phyloP scores from a whole-genome alignment of 2,329 filamentous ascomycete species.

The Colletotrichum sp. region DNA sequence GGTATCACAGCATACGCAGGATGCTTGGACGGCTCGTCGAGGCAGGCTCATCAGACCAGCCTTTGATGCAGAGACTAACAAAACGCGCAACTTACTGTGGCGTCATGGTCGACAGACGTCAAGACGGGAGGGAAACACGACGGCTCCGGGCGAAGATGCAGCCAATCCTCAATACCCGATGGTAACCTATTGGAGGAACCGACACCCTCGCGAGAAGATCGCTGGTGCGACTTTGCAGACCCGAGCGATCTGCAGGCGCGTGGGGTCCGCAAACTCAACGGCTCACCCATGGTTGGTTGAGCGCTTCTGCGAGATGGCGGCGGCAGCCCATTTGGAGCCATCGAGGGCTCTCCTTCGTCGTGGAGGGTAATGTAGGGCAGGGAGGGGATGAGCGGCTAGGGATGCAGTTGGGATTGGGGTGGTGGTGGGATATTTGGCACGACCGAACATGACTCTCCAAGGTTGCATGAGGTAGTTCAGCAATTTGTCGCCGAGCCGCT shows the following conservation, averaged over 20 bases:
- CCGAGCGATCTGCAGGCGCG: constrained; percentile 14
- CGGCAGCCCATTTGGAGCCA: background rate
- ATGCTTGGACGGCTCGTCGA: background rate
- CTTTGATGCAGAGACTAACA: background rate
- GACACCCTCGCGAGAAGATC: background rate
- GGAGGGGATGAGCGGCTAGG: background rate
- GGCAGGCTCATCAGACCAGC: background rate
- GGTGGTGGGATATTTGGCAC: background rate
- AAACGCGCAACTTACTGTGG: background rate
- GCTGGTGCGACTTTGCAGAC: background rate
- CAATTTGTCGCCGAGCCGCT: constrained; percentile 6
- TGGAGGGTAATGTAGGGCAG: background rate
- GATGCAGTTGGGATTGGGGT: background rate
- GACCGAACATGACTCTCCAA: background rate
- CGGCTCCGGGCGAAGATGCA: background rate
- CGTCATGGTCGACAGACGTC: background rate
- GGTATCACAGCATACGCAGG: background rate
- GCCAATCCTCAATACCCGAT: background rate
- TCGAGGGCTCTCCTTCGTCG: background rate
- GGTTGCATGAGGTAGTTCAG: background rate
- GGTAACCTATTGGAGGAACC: constrained; percentile 5
- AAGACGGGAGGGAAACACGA: background rate
- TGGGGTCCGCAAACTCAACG: constrained; percentile 1
- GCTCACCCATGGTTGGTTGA: constrained; percentile 7
- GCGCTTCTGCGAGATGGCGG: background rate